These are phyloP conservation scores for Candida germanica DNA, from an alignment of 805 yeast genomes.

Conservation along the genomic window DNA sequence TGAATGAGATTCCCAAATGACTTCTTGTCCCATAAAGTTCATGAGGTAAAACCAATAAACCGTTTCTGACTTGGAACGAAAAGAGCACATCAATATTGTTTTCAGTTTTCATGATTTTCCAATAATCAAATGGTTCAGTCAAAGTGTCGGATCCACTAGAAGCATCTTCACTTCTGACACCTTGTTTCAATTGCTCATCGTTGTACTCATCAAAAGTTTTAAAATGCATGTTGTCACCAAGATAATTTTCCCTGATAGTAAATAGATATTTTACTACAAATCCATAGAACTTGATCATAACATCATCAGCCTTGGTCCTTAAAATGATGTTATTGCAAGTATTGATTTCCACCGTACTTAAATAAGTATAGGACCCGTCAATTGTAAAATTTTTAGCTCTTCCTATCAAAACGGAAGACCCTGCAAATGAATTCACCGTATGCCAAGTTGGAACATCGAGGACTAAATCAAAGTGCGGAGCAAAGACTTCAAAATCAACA, in stretches of 20 bases:
- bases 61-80: constrained; percentile 65
- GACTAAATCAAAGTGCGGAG: constrained; percentile 59
- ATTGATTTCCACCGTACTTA: constrained; percentile 55
- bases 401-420: constrained; percentile 58
- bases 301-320: constrained; percentile 60
- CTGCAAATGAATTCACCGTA: constrained; percentile 70
- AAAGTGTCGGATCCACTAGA: constrained; percentile 6
- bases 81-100: constrained; percentile 80
- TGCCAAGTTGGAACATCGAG: constrained; percentile 91
- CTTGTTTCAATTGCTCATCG: constrained; percentile 10
- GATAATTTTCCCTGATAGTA: constrained; percentile 79
- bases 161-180: neutral
- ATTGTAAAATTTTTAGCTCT: constrained; percentile 58
- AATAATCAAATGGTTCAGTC: constrained; percentile 25
- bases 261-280: constrained; percentile 72
- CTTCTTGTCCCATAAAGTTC: constrained; percentile 63
- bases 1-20: constrained; percentile 61
- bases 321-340: constrained; percentile 69
- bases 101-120: constrained; percentile 45
- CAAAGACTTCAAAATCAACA: constrained; percentile 47
- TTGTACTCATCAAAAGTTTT: constrained; percentile 83
- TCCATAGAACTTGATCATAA: constrained; percentile 75
- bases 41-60: constrained; percentile 71
- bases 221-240: constrained; percentile 83
- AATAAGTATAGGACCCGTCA: constrained; percentile 64